phyloP scores from a whole-genome alignment of 345 rosid genomes.

The Camelina hispida region DNA sequence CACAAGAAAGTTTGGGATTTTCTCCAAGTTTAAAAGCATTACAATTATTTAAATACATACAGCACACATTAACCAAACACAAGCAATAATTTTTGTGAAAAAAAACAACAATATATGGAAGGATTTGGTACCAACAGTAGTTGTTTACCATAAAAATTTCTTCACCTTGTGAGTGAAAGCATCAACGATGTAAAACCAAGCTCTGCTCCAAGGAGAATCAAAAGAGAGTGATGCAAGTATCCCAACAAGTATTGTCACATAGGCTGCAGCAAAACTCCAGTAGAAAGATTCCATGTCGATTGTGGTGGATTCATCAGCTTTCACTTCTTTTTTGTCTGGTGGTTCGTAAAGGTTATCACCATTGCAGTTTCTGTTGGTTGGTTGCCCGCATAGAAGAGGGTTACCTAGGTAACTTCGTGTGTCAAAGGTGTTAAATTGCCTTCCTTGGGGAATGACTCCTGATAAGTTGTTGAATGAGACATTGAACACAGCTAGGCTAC shows the following conservation, averaged over 20 bases:
- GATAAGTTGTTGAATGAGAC: conserved; percentile 15
- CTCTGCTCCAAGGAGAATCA: conserved; percentile 33
- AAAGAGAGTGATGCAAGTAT: conserved; percentile 18
- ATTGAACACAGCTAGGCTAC: neutral
- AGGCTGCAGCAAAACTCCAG: conserved; percentile 2
- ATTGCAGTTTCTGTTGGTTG: neutral
- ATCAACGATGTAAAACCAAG: neutral
- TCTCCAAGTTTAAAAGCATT: no score
- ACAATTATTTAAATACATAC: no score
- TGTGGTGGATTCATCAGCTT: neutral
- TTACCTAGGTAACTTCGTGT: neutral
- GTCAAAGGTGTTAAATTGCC: conserved; percentile 7
- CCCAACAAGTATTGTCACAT: conserved; percentile 18
- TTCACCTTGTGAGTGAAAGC: neutral
- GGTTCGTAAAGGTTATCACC: no score
- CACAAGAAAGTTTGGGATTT: no score
- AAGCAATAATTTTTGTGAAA: no score
- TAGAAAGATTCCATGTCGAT: conserved; percentile 19
- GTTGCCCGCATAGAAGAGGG: neutral
- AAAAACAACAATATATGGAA: no score
- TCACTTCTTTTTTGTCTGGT: neutral
- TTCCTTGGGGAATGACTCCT: neutral
- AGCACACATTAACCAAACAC: no score
- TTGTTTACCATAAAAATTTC: neutral
- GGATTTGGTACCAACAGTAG: no score